Evolutionary conservation across 257 asterid genomes (phyloP).

Genomic region (Petunia axillaris): DNA sequence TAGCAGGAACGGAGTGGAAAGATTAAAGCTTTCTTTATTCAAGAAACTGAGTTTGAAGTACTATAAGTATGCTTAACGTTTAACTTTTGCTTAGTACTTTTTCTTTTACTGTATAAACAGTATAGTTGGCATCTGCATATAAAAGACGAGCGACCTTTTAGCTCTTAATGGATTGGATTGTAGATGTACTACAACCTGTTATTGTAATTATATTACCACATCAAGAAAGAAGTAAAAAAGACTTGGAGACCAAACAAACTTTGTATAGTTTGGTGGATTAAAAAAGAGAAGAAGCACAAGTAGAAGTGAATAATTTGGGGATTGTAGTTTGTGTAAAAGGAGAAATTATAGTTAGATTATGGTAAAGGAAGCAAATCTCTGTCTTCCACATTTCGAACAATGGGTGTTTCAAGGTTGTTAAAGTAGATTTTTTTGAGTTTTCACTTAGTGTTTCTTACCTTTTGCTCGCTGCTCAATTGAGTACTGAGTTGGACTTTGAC

Average conservation of each 20-base stretch:
- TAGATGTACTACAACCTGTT: not conserved
- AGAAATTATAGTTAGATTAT: slow-evolving; percentile 1
- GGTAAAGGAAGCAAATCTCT: not conserved
- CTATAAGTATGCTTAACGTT: not conserved
- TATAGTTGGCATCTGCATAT: not conserved
- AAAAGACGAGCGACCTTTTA: not conserved
- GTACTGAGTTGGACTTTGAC: not conserved
- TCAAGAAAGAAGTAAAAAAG: not conserved
- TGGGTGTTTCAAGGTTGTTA: not conserved
- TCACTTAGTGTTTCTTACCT: not conserved
- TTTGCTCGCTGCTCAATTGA: not conserved
- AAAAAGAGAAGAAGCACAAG: not conserved
- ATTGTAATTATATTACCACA: not conserved
- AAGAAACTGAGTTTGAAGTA: not conserved
- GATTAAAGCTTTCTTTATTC: not conserved
- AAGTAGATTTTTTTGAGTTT: not conserved
- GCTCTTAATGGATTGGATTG: not conserved
- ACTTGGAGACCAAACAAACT: not conserved
- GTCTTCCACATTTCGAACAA: not conserved
- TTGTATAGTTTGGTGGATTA: slow-evolving; percentile 3
- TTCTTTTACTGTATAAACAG: not conserved
- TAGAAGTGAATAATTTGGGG: not conserved
- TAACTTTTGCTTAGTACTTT: not conserved
- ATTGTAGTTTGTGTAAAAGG: not conserved
- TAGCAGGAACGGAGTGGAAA: not conserved